A percentile compares a stretch with the other conserved stretches of the same genome.
Evolutionary conservation across 208 protist genomes (phyloP).

Genomic region (Herpetomonas samuelpessoai): DNA sequence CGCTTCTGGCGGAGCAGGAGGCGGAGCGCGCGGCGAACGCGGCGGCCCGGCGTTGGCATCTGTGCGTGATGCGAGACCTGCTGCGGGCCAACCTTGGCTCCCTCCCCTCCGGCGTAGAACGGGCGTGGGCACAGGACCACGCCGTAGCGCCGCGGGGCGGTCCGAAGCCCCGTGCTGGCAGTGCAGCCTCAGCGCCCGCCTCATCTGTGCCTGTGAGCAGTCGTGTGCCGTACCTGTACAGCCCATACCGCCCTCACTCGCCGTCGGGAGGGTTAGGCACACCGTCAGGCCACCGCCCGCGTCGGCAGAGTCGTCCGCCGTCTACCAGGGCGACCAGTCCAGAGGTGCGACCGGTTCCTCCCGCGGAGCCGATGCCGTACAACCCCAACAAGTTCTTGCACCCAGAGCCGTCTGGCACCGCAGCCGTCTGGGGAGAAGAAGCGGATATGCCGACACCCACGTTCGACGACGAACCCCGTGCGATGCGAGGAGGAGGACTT

Average conservation of each 20-base stretch:
- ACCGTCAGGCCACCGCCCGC: no score
- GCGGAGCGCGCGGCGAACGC: no score
- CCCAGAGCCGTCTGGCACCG: no score
- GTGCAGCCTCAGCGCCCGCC: background rate
- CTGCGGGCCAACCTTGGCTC: conserved; percentile 15
- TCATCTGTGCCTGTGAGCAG: background rate
- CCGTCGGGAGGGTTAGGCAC: background rate
- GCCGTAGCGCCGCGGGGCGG: background rate
- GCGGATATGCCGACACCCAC: no score
- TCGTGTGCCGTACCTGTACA: background rate
- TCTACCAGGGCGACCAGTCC: background rate
- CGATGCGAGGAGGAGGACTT: no score
- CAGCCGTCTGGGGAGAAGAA: no score
- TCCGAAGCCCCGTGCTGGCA: background rate
- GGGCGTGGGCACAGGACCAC: background rate
- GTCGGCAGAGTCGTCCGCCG: background rate
- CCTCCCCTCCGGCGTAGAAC: background rate
- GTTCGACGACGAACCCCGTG: no score
- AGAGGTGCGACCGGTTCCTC: no score
- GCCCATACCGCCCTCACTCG: background rate
- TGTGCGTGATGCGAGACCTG: conserved; percentile 12
- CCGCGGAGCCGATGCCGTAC: no score
- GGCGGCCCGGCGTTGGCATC: conserved; percentile 17
- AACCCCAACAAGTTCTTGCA: background rate
- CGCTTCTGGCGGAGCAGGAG: background rate